Conservation (phyloP, 1,284 basidiomycete genomes). For the Moniliella sp. region DNA sequence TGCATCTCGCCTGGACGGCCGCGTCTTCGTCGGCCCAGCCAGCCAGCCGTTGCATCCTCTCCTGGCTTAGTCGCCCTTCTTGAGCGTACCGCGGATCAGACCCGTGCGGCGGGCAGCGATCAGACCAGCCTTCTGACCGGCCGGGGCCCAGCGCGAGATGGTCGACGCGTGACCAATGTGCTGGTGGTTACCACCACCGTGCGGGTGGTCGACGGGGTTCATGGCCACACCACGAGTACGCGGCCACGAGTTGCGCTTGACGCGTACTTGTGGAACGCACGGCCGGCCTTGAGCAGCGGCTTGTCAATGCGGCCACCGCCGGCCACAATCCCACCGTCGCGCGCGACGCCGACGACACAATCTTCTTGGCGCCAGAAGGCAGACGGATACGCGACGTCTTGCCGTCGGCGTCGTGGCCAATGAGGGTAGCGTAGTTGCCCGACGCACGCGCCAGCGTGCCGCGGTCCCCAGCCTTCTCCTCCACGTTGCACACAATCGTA, state of each 20-base stretch:
- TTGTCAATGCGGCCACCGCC: slow-evolving; percentile 75
- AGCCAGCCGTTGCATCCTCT: too few relatives aligned
- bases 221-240: slow-evolving; percentile 34
- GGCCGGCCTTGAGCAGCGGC: slow-evolving; percentile 30
- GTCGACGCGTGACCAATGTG: slow-evolving; percentile 34
- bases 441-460: slow-evolving; percentile 89
- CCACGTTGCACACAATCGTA: slow-evolving; percentile 97
- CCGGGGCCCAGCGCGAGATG: slow-evolving; percentile 15
- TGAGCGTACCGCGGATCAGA: slow-evolving; percentile 32
- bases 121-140: slow-evolving; percentile 34
- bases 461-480: slow-evolving; percentile 93
- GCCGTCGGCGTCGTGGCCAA: slow-evolving; percentile 80
- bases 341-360: slow-evolving; percentile 58
- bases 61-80: too few relatives aligned
- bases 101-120: slow-evolving; percentile 31
- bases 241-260: slow-evolving; percentile 34
- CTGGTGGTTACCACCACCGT: slow-evolving; percentile 35
- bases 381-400: slow-evolving; percentile 83
- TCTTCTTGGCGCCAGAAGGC: slow-evolving; percentile 90
- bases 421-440: slow-evolving; percentile 96
- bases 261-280: slow-evolving; percentile 33
- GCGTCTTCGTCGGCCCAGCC: too few relatives aligned
- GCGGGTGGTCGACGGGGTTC: slow-evolving; percentile 33
- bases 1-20: too few relatives aligned
- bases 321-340: slow-evolving; percentile 86